Percentiles rank a stretch among this genome's conserved stretches.
Evolutionary conservation across 129 eudicot genomes (phyloP).

Genomic region (Arctium lappa): DNA sequence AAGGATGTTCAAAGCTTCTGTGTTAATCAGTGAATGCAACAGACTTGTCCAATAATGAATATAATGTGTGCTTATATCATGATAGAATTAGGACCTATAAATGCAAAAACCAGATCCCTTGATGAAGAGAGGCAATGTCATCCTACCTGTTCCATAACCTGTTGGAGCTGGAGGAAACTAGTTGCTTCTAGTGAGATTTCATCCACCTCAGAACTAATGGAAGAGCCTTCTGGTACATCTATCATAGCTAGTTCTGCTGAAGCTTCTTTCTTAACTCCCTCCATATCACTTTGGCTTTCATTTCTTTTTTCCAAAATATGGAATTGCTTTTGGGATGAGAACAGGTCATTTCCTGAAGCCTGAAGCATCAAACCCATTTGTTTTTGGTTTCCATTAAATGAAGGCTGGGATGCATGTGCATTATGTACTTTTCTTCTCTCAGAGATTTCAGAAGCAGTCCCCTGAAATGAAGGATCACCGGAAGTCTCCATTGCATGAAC

Average conservation of each 20-base stretch:
- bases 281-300: conserved; percentile 38
- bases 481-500: conserved; percentile 28
- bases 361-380: conserved; percentile 28
- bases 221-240: conserved; percentile 48
- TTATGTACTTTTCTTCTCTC: conserved; percentile 16
- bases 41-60: background rate
- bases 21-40: background rate
- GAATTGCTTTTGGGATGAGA: conserved; percentile 27
- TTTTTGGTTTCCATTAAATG: conserved; percentile 16
- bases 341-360: conserved; percentile 29
- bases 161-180: conserved; percentile 80
- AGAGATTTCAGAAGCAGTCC: conserved; percentile 8
- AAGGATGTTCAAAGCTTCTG: background rate
- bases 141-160: conserved; percentile 77
- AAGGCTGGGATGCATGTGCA: conserved; percentile 22
- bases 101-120: background rate
- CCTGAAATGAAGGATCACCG: conserved; percentile 28
- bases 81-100: background rate
- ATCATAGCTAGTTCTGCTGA: conserved; percentile 45
- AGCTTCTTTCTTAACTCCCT: conserved; percentile 26
- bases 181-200: conserved; percentile 73
- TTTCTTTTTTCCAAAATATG: conserved; percentile 28
- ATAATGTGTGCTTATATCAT: background rate
- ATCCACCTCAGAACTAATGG: conserved; percentile 49
- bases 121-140: conserved; percentile 2